Base-by-base conservation (phyloP, 305 asterid genomes). In the Rubia balearica region DNA sequence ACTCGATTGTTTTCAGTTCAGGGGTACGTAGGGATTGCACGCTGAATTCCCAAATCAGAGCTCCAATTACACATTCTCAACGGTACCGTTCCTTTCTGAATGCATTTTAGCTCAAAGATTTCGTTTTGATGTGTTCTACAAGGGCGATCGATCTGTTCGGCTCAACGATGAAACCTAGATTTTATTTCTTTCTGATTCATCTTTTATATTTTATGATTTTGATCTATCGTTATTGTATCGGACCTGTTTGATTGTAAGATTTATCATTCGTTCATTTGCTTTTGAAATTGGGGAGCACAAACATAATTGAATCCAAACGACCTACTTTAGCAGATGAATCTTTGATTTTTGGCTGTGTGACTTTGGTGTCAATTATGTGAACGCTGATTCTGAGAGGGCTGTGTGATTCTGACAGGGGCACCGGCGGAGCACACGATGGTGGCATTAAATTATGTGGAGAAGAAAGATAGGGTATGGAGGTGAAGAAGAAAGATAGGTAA, bases 11-110 rank as follows among this genome's bases (percentile, higher is more conserved):
- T 55, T 33, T 68, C 30, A n/a, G 33, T 57, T 9, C 13, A 30
- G 17, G 6, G 42, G 24, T 4, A 10, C 46, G 57, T 9, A 46
- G 59, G 65, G 45, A 68, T 36, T 11, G 68, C 68, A 69, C 70
- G 73, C 73, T 21, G 51, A 74, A 48, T 14, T 11, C 46, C 0
- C 64, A 46, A 17, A 60, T 74, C 69, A 6, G 5, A 59, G 48
- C 62, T 61, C 3, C 19, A 9, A 7, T 61, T 17, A 48, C 11
- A 0, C 69, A 56, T 11, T 11, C 16, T 10, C 27, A 40, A 13
- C 14, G 48, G 41, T 9, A 33, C 14, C 48, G 21, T 38, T 30
- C 42, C 6, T 63, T 0, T 16, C 2, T 63, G 22, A 51, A n/a
- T 22, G 16, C 5, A 38, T 33, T 16, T 6, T 36, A 10, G 7